These are phyloP conservation scores for Phytophthora boehmeriae DNA, from an alignment of 352 stramenopile species.

Conservation along the genomic window DNA sequence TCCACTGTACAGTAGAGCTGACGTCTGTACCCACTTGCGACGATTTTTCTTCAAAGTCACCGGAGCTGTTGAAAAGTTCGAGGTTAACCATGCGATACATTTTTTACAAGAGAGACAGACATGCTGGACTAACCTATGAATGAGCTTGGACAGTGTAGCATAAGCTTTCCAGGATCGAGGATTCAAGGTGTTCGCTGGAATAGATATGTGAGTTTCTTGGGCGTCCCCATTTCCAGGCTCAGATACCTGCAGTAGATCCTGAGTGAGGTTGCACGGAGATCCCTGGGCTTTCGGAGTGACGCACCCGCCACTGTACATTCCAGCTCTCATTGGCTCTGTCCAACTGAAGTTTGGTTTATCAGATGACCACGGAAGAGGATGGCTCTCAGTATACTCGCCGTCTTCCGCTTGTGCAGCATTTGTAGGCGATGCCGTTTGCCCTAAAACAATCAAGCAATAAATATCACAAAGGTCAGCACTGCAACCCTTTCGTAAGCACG, in stretches of 20 bases:
- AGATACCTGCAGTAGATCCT: constrained; percentile 27
- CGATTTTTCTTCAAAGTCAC: constrained; percentile 14
- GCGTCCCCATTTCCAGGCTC: constrained; percentile 9
- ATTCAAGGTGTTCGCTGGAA: constrained; percentile 46
- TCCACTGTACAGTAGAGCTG: constrained; percentile 17
- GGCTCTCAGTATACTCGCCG: neutral
- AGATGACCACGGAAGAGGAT: constrained; percentile 20
- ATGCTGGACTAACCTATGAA: constrained; percentile 54
- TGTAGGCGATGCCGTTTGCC: constrained; percentile 6
- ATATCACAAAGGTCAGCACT: neutral
- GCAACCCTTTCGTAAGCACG: neutral
- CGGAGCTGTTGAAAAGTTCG: constrained; percentile 10
- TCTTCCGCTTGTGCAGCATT: neutral
- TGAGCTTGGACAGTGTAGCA: constrained; percentile 71
- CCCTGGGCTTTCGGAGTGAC: constrained; percentile 16
- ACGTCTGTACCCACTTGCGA: constrained; percentile 3
- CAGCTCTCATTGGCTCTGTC: constrained; percentile 11
- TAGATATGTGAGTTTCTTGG: constrained; percentile 5
- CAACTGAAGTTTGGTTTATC: constrained; percentile 24
- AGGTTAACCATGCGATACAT: neutral
- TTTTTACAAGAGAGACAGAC: neutral
- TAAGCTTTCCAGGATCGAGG: constrained; percentile 73
- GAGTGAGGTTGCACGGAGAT: constrained; percentile 28
- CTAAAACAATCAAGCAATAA: constrained; percentile 8
- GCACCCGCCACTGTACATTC: constrained; percentile 22